phyloP scores from a whole-genome alignment of 1,139 yeast species.

The Magnusiomyces paraingens region DNA sequence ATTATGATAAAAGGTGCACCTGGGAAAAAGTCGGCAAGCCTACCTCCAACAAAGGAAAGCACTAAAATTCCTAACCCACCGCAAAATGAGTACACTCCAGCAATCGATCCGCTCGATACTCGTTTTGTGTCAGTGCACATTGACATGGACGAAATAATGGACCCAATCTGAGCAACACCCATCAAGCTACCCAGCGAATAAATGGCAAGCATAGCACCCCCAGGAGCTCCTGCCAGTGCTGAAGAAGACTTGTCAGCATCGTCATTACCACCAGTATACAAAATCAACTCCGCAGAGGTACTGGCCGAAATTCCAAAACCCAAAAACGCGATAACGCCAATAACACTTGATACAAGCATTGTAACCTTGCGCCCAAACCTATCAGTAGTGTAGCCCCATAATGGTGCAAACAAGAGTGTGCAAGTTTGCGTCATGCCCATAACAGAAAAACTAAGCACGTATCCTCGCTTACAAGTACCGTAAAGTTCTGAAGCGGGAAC shows the following conservation, averaged over 20 bases:
- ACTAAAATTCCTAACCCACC: constrained; percentile 67
- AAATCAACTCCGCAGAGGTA: not conserved
- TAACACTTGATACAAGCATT: constrained; percentile 33
- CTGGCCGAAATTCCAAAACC: constrained; percentile 29
- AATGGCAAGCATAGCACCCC: constrained; percentile 18
- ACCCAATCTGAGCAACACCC: constrained; percentile 53
- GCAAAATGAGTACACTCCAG: constrained; percentile 59
- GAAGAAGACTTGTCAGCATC: constrained; percentile 9
- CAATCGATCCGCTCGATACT: constrained; percentile 52
- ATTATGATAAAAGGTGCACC: constrained; percentile 56
- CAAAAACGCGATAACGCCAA: constrained; percentile 37
- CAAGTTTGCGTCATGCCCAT: constrained; percentile 61
- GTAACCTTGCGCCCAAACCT: constrained; percentile 40
- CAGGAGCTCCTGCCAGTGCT: constrained; percentile 32
- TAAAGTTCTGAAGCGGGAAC: constrained; percentile 14
- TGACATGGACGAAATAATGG: constrained; percentile 47
- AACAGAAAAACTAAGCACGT: constrained; percentile 47
- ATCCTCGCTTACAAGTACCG: constrained; percentile 53
- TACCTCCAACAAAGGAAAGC: constrained; percentile 56
- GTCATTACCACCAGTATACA: not conserved
- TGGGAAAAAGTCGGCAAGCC: constrained; percentile 50
- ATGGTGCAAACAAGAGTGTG: constrained; percentile 53
- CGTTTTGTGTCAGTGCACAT: constrained; percentile 40
- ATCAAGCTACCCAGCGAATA: constrained; percentile 36
- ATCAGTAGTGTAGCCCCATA: constrained; percentile 56